Conservation (phyloP, 768 basidiomycete species). For the Collybia sordida region DNA sequence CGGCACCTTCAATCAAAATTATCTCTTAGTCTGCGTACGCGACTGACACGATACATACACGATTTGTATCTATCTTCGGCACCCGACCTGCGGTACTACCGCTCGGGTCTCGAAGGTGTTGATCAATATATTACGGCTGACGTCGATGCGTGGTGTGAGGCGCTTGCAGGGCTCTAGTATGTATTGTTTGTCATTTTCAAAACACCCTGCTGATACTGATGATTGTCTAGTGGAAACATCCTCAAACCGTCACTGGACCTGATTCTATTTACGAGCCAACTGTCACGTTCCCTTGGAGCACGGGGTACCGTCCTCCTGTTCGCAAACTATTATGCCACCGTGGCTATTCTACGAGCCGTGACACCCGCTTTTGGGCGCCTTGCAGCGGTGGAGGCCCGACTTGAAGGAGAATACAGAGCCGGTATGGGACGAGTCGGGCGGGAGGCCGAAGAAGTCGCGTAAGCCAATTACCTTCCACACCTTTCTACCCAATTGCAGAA, state of each 20-base stretch:
- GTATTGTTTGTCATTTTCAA: constrained; percentile 27
- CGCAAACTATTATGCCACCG: constrained; percentile 84
- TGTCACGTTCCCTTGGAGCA: constrained; percentile 81
- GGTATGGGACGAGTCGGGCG: constrained; percentile 85
- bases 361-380: constrained; percentile 92
- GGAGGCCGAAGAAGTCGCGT: constrained; percentile 93
- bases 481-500: background rate
- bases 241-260: constrained; percentile 92
- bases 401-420: constrained; percentile 89
- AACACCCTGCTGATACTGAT: background rate
- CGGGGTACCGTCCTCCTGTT: constrained; percentile 83
- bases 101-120: constrained; percentile 63
- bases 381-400: constrained; percentile 81
- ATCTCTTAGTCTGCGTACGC: constrained; percentile 78
- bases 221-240: constrained; percentile 71
- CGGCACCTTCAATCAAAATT: constrained; percentile 87
- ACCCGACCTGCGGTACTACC: constrained; percentile 73
- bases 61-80: constrained; percentile 85
- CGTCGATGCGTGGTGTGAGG: constrained; percentile 85
- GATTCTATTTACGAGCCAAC: constrained; percentile 88
- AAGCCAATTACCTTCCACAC: constrained; percentile 25
- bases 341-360: constrained; percentile 75
- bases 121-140: constrained; percentile 96
- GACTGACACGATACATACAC: constrained; percentile 86
- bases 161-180: constrained; percentile 84